These are phyloP conservation scores for Phaeosphaeriaceae sp. DNA, from an alignment of 2,329 filamentous ascomycete genomes.

Conservation along the genomic window DNA sequence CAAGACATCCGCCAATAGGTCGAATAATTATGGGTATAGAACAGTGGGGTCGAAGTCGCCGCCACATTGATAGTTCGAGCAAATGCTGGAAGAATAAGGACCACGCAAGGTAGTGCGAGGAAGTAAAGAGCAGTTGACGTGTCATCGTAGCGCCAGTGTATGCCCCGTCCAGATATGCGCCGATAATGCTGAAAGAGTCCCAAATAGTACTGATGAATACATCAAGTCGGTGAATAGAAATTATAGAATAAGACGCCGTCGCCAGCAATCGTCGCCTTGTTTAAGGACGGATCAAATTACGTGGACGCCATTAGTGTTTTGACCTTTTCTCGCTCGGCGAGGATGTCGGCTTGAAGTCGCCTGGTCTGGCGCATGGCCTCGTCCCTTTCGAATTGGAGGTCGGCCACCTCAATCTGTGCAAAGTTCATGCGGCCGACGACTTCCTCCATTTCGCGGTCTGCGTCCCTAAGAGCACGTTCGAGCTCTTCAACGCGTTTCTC, in stretches of 20 bases:
- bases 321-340: constrained; percentile 68
- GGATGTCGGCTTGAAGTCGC: constrained; percentile 71
- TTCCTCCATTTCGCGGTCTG: constrained; percentile 82
- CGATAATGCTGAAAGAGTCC: constrained; percentile 11
- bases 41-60: constrained; percentile 9
- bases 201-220: constrained; percentile 8
- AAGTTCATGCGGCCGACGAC: constrained; percentile 82
- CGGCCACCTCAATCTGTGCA: constrained; percentile 82
- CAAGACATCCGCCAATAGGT: constrained; percentile 4
- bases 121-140: constrained; percentile 18
- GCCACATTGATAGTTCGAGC: constrained; percentile 16
- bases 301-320: constrained; percentile 54
- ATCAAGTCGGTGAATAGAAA: constrained; percentile 13
- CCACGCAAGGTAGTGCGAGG: constrained; percentile 18
- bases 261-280: constrained; percentile 20
- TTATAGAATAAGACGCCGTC: constrained; percentile 20
- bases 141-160: constrained; percentile 26
- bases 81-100: constrained; percentile 13
- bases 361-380: constrained; percentile 75
- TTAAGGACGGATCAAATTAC: constrained; percentile 12
- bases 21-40: constrained; percentile 25
- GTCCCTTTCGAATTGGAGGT: constrained; percentile 77
- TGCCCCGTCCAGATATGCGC: constrained; percentile 18
- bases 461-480: constrained; percentile 78
- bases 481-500: constrained; percentile 82